These are phyloP conservation scores for Scutellaria minor DNA, from an alignment of 257 asterid species.

Conservation along the genomic window DNA sequence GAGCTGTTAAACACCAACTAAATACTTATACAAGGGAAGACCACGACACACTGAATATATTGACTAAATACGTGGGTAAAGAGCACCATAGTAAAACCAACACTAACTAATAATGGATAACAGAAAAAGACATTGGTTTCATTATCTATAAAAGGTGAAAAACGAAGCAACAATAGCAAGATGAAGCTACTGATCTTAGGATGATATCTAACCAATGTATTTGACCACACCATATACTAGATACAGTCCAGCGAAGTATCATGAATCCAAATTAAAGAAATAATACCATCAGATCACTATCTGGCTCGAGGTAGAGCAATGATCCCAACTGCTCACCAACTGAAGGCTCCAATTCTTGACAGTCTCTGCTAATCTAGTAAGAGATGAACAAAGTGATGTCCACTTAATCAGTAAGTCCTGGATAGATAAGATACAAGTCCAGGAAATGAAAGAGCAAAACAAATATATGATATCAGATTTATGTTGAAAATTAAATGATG, in stretches of 20 bases:
- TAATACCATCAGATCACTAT: constrained; percentile 92
- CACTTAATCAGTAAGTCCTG: constrained; percentile 5
- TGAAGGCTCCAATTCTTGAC: constrained; percentile 90
- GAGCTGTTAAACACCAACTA: background rate
- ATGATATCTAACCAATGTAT: background rate
- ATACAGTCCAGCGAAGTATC: constrained; percentile 16
- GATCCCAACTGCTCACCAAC: constrained; percentile 89
- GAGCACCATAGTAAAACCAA: constrained; percentile 7
- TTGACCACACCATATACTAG: background rate
- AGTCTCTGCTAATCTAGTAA: constrained; percentile 92
- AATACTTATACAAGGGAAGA: constrained; percentile 8
- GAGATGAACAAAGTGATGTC: constrained; percentile 36
- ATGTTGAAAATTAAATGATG: background rate
- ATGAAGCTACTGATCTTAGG: constrained; percentile 4
- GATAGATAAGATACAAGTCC: background rate
- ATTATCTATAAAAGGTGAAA: constrained; percentile 4
- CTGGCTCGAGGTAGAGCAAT: constrained; percentile 87
- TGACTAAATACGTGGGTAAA: background rate
- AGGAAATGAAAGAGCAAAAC: constrained; percentile 7
- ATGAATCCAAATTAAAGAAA: constrained; percentile 8
- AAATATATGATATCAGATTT: constrained; percentile 5
- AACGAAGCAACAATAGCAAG: constrained; percentile 2
- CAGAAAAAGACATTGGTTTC: background rate
- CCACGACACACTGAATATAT: background rate
- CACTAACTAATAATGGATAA: background rate